Base-by-base conservation (phyloP, 176 grass and related monocot species). In the Chloris gayana region DNA sequence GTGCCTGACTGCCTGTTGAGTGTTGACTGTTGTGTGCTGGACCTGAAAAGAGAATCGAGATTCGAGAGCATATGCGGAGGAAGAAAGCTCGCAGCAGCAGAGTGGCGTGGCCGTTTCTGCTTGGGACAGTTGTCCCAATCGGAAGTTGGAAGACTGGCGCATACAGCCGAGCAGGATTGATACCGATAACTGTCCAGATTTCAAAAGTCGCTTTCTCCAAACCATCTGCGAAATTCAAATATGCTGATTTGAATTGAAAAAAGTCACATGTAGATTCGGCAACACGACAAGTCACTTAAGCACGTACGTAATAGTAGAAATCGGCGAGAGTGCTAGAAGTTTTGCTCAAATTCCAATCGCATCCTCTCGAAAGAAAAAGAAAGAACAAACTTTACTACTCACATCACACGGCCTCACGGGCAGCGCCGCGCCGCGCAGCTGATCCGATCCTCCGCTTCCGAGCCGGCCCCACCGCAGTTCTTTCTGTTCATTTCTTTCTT, bases 401-500 rank as follows among this genome's bases (percentile, higher is more conserved):
- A 49, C 46, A 18, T 49, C 46, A 49, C 46, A 49, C 13, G 46
- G 46, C 14, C 46, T 49, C 46, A 49, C 46, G 15, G 46, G 14
- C 46, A 17, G 46, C 46, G 46, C 14, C 10, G 46, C 14, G 46
- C 46, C 46, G 15, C 15, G 14, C 14, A 49, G 46, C 46, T 49
- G 46, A 49, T 46, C 46, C 46, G 9, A 10, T 44, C 9, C 41
- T 44, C 41, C 41, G 41, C 41, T 44, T 1, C 41, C 41, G 11
- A 44, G 8, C 17, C 18, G n/a, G n/a, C 8, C 56, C 56, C 56
- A 59, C 56, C 22, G n/a, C 56, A 59, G 56, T 26, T 59, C n/a
- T 54, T 59, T 59, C 58, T 61, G 58, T 61, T 30, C 24, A 17
- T 80, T 86, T 80, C 70, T 80, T 87, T 90, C 79, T 73, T 83